Percentiles rank a stretch among this genome's conserved stretches.
Conservation (phyloP, 1,284 basidiomycete species). For the Sporisorium iseilematis-ciliati region DNA sequence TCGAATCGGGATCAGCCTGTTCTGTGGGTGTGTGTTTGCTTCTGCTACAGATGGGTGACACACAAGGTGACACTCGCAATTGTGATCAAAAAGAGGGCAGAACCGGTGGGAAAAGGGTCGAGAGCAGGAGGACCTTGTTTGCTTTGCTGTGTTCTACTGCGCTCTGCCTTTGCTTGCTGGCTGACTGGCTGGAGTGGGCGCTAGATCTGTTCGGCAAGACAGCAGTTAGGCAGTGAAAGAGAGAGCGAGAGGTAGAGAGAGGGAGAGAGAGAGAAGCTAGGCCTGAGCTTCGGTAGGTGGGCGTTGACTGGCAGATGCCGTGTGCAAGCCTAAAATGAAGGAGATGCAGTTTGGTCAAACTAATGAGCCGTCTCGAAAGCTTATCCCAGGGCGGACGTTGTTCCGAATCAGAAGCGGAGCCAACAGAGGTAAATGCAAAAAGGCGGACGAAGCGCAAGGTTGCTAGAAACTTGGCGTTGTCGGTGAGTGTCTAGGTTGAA, state of each 20-base stretch:
- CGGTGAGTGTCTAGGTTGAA: not conserved
- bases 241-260: not conserved
- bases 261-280: conserved; percentile 6
- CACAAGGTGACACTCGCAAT: not conserved
- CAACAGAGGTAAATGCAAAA: conserved; percentile 1
- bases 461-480: not conserved
- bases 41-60: conserved; percentile 12
- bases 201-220: not conserved
- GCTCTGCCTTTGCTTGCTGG: conserved; percentile 7
- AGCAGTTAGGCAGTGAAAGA: not conserved
- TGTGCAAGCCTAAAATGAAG: conserved; percentile 21
- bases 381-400: conserved; percentile 18
- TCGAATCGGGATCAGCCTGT: not conserved
- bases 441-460: not conserved
- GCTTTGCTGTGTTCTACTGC: not conserved
- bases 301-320: conserved; percentile 44
- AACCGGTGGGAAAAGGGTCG: conserved; percentile 18
- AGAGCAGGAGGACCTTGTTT: not conserved
- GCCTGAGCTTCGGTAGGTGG: conserved; percentile 38
- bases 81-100: conserved; percentile 3
- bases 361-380: conserved; percentile 15
- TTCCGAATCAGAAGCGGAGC: conserved; percentile 11
- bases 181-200: not conserved
- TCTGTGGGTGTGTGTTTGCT: not conserved
- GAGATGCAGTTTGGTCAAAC: conserved; percentile 6